Conservation (phyloP, 768 basidiomycete genomes). For the Podaxis sp. region DNA sequence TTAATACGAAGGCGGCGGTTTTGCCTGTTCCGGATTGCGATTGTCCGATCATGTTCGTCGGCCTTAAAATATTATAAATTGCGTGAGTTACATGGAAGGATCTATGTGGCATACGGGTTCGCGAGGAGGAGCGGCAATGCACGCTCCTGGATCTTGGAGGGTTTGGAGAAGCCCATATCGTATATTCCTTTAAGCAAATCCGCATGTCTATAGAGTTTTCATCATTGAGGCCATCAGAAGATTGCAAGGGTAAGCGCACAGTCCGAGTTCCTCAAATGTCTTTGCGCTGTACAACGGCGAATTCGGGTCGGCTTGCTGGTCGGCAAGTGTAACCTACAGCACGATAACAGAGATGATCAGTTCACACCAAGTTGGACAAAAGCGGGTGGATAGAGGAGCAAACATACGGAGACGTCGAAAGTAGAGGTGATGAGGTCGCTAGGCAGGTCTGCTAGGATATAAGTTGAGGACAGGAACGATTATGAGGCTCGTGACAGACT, state of each 20-base stretch:
- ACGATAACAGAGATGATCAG: conserved; percentile 2
- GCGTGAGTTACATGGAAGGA: background rate
- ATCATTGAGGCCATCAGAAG: background rate
- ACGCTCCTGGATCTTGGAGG: conserved; percentile 98
- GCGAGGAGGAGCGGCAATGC: conserved; percentile 88
- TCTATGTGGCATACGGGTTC: conserved; percentile 61
- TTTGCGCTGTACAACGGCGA: conserved; percentile 95
- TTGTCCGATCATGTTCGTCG: conserved; percentile 98
- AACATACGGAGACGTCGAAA: conserved; percentile 76
- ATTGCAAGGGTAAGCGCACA: conserved; percentile 52
- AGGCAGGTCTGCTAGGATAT: conserved; percentile 24
- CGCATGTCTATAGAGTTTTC: conserved; percentile 50
- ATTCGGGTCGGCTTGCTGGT: conserved; percentile 93
- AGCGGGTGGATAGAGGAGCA: background rate
- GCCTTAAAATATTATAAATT: conserved; percentile 46
- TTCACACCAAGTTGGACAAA: background rate
- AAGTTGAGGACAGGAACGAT: background rate
- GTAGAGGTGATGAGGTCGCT: conserved; percentile 74
- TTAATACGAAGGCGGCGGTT: conserved; percentile 96
- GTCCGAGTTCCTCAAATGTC: conserved; percentile 91
- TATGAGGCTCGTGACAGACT: background rate
- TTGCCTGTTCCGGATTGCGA: conserved; percentile 99
- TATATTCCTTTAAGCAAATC: conserved; percentile 94
- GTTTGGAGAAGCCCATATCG: conserved; percentile 94
- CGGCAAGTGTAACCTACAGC: conserved; percentile 86